Evolutionary conservation across 176 grass and related monocot genomes (phyloP).

Genomic region (Bromus sterilis): DNA sequence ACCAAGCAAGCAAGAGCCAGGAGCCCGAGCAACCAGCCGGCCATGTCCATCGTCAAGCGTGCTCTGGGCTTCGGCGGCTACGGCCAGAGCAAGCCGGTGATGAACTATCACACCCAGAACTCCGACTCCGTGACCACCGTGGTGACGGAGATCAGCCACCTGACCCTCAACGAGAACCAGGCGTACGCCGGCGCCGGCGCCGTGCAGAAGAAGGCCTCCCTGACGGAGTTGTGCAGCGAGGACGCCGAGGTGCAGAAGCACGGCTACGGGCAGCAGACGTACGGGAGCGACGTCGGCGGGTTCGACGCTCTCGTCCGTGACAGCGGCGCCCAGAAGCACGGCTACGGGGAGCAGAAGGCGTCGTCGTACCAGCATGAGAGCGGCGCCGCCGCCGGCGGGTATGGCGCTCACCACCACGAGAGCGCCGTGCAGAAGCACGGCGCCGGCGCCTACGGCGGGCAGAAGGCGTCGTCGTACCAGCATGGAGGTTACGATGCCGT

Average conservation of each 20-base stretch:
- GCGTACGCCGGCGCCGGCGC: not conserved
- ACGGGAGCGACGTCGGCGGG: not conserved
- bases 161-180: conserved; percentile 23
- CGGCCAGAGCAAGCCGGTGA: conserved; percentile 13
- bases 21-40: not conserved
- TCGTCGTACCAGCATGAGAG: not conserved
- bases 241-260: not conserved
- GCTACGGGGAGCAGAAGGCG: not conserved
- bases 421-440: not conserved
- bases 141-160: conserved; percentile 19
- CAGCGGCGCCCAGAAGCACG: not conserved
- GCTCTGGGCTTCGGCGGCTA: not conserved
- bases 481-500: not conserved
- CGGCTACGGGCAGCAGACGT: not conserved
- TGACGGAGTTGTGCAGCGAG: not conserved
- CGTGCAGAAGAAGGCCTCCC: not conserved
- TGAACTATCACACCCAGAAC: conserved; percentile 25
- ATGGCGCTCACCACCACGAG: not conserved
- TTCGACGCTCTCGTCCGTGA: not conserved
- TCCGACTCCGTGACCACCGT: conserved; percentile 26
- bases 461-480: not conserved
- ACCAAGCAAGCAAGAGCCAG: not conserved
- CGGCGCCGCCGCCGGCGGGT: not conserved
- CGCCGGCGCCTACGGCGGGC: not conserved
- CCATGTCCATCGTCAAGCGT: not conserved